Percentiles rank a stretch among this genome's conserved stretches.
Evolutionary conservation across 805 yeast species (phyloP).

Genomic region (Schwanniomyces pseudopolymorphus): DNA sequence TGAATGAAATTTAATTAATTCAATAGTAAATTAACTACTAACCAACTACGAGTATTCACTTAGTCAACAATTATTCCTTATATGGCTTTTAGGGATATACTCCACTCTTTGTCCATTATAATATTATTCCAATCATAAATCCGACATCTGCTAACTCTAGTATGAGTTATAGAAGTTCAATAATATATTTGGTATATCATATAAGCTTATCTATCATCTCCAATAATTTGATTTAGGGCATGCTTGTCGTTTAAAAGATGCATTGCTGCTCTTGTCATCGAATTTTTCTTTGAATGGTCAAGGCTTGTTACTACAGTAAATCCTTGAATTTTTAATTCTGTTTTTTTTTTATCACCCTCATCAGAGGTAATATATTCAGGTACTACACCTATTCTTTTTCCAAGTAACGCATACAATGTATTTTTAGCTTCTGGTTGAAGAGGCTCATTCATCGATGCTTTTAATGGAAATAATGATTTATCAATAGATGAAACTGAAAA

Average conservation of each 20-base stretch:
- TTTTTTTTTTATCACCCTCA: constrained; percentile 21
- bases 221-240: constrained; percentile 3
- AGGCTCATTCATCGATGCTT: constrained; percentile 16
- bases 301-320: constrained; percentile 28
- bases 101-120: no score
- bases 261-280: constrained; percentile 42
- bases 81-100: no score
- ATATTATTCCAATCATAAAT: no score
- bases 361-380: constrained; percentile 34
- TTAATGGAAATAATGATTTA: constrained; percentile 24
- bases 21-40: no score
- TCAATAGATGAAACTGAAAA: constrained; percentile 2
- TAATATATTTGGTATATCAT: no score
- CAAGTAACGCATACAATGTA: constrained; percentile 37
- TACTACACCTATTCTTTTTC: constrained; percentile 29
- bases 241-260: constrained; percentile 24
- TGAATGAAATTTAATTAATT: no score
- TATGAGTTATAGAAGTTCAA: no score
- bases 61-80: no score
- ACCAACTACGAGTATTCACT: no score
- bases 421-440: constrained; percentile 38
- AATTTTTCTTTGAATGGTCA: constrained; percentile 38
- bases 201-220: no score
- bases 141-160: no score
- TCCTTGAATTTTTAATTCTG: constrained; percentile 30